Percentiles rank a stretch among this genome's conserved stretches.
phyloP scores from a whole-genome alignment of 2,329 filamentous ascomycete genomes.

The Curvularia hawaiiensis region DNA sequence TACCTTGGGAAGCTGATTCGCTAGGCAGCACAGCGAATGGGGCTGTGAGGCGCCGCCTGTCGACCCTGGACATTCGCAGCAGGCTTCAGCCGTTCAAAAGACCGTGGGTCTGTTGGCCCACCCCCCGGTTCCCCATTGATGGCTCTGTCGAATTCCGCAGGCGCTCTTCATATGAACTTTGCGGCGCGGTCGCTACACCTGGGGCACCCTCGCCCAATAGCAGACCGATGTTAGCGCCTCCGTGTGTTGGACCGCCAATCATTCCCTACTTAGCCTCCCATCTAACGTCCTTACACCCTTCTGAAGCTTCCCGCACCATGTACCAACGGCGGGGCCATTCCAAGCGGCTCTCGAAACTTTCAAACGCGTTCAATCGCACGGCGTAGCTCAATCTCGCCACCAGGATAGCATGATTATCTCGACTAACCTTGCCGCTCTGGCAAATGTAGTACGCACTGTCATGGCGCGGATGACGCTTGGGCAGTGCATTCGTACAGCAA shows the following conservation, averaged over 20 bases:
- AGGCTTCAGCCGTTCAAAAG: constrained; percentile 14
- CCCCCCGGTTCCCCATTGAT: constrained; percentile 13
- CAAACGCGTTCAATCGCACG: constrained; percentile 26
- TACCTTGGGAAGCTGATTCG: constrained; percentile 17
- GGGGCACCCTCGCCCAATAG: constrained; percentile 21
- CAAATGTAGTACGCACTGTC: constrained; percentile 22
- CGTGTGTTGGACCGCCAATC: constrained; percentile 16
- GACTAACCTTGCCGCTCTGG: constrained; percentile 9
- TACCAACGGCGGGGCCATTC: constrained; percentile 19
- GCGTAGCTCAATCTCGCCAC: constrained; percentile 26
- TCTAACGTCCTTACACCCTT: constrained; percentile 17
- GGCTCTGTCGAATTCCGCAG: constrained; percentile 16
- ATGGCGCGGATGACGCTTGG: constrained; percentile 31
- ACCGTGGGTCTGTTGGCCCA: constrained; percentile 14
- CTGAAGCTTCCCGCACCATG: constrained; percentile 24
- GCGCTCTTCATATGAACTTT: constrained; percentile 23
- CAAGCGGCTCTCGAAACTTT: constrained; percentile 21
- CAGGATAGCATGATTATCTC: constrained; percentile 11
- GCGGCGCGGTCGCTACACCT: constrained; percentile 21
- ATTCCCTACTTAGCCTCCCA: constrained; percentile 12
- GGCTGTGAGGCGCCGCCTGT: constrained; percentile 8
- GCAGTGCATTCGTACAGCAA: constrained; percentile 41
- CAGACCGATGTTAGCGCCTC: constrained; percentile 21
- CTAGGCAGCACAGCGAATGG: constrained; percentile 12
- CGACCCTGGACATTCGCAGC: constrained; percentile 7